These are phyloP conservation scores for Wickerhamiella parazyma DNA, from an alignment of 805 yeast species.

Conservation along the genomic window DNA sequence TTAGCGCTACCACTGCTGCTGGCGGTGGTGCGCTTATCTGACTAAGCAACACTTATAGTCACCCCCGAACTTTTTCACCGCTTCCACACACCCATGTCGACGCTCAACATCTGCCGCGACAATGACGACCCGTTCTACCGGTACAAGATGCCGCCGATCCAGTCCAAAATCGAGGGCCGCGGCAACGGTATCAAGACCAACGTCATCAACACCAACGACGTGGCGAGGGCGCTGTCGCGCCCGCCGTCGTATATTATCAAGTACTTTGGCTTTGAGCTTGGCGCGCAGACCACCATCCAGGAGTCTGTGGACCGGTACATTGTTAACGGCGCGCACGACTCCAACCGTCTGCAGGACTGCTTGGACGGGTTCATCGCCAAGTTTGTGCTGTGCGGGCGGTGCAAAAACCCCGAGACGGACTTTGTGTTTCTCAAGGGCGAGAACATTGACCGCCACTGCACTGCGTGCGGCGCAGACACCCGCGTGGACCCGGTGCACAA, in stretches of 20 bases:
- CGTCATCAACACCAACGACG: conserved; percentile 77
- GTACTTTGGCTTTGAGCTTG: conserved; percentile 91
- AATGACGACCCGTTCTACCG: conserved; percentile 98
- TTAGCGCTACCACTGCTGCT: too few relatives aligned
- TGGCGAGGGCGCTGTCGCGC: conserved; percentile 86
- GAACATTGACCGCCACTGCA: conserved; percentile 77
- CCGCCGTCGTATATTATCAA: conserved; percentile 87
- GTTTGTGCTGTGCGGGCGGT: conserved; percentile 84
- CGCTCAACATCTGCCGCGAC: conserved; percentile 89
- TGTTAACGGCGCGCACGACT: conserved; percentile 91
- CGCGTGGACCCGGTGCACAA: conserved; percentile 75
- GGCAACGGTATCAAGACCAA: conserved; percentile 99
- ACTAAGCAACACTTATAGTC: too few relatives aligned
- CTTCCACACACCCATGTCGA: conserved; percentile 26
- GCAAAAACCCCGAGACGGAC: conserved; percentile 97
- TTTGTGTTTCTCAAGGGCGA: conserved; percentile 66
- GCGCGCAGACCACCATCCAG: conserved; percentile 83
- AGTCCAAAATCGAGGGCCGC: conserved; percentile 94
- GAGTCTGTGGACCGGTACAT: conserved; percentile 74
- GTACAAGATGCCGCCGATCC: conserved; percentile 97
- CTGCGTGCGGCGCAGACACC: conserved; percentile 92
- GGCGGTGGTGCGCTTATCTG: too few relatives aligned
- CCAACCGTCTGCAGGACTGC: conserved; percentile 78
- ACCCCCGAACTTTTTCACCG: not conserved
- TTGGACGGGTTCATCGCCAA: conserved; percentile 88